A percentile compares a stretch with the other conserved stretches of the same genome.
phyloP scores from a whole-genome alignment of 257 asterid genomes.

The Thymus quinquecostatus region DNA sequence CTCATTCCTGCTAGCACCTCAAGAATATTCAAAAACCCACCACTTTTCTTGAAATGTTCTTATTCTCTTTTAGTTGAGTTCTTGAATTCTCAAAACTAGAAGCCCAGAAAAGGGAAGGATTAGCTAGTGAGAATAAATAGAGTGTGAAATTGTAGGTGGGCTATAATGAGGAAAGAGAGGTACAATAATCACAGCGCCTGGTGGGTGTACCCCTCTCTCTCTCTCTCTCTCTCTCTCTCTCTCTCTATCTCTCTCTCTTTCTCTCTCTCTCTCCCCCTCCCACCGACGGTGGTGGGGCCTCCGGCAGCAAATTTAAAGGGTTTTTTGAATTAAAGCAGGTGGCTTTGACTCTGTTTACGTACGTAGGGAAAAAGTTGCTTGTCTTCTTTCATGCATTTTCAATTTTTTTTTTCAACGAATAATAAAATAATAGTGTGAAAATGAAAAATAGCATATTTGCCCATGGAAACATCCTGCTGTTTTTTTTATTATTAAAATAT shows the following conservation, averaged over 20 bases:
- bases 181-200: conserved; percentile 25
- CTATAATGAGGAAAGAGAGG: conserved; percentile 24
- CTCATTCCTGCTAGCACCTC: conserved; percentile 49
- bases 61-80: neutral
- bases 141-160: neutral
- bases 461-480: too few species aligned
- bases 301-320: conserved; percentile 30
- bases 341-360: conserved; percentile 16
- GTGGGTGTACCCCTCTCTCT: conserved; percentile 23
- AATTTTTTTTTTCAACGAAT: neutral
- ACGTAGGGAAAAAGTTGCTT: neutral
- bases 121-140: neutral
- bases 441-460: too few species aligned
- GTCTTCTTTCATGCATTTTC: neutral
- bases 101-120: neutral
- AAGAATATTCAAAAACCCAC: neutral
- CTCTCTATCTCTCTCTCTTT: too few species aligned
- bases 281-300: conserved; percentile 44
- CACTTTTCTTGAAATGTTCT: neutral
- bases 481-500: too few species aligned
- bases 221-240: too few species aligned
- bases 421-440: too few species aligned
- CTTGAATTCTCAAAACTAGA: neutral
- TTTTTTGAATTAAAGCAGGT: neutral
- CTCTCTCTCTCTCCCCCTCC: too few species aligned